A percentile compares a stretch with the other conserved stretches of the same genome.
Evolutionary conservation across 257 asterid species (phyloP).

Genomic region (Knoxia roxburghii): DNA sequence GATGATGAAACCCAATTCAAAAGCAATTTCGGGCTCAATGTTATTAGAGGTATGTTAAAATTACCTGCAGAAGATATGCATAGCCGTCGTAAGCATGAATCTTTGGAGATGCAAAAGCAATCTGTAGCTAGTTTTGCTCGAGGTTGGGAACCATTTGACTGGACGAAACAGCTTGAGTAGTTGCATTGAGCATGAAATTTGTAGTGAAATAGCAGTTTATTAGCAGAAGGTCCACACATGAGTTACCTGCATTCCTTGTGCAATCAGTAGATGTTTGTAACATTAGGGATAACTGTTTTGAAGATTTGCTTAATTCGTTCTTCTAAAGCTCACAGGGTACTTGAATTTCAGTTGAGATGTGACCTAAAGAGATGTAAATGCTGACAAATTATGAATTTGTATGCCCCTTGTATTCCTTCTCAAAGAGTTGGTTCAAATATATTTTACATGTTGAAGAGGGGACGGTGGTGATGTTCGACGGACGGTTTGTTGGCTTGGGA

Average conservation of each 20-base stretch:
- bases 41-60: slow-evolving; percentile 70
- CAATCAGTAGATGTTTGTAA: background rate
- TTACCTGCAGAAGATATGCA: slow-evolving; percentile 93
- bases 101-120: slow-evolving; percentile 56
- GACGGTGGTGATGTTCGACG: no score
- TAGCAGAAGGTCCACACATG: background rate
- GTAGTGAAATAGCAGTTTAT: background rate
- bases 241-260: background rate
- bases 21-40: slow-evolving; percentile 78
- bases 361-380: no score
- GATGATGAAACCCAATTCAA: slow-evolving; percentile 70
- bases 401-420: no score
- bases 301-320: background rate
- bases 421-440: no score
- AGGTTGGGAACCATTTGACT: slow-evolving; percentile 81
- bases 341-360: no score
- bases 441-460: no score
- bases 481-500: no score
- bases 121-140: slow-evolving; percentile 56
- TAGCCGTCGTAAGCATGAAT: slow-evolving; percentile 60
- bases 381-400: no score
- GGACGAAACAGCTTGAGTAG: slow-evolving; percentile 70
- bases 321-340: no score
- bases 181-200: background rate
- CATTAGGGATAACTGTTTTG: background rate